These are phyloP conservation scores for Claviceps quebecensis DNA, from an alignment of 2,329 filamentous ascomycete species.

Conservation along the genomic window DNA sequence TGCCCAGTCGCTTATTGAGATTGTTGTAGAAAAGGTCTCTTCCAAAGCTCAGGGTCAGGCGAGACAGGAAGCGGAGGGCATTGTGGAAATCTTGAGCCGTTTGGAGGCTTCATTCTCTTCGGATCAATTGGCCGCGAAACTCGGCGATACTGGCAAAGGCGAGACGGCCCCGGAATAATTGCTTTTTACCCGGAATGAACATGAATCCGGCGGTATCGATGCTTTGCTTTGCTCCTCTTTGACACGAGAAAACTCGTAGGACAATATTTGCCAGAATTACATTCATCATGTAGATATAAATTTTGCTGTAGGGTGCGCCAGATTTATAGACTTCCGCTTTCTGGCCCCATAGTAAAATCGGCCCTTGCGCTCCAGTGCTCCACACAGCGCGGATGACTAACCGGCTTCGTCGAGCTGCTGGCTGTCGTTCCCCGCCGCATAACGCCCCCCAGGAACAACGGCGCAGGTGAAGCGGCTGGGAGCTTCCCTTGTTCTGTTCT, in stretches of 20 bases:
- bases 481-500: background rate
- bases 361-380: background rate
- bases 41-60: background rate
- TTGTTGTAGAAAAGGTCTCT: background rate
- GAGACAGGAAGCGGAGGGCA: background rate
- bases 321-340: background rate
- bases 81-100: background rate
- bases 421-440: background rate
- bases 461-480: background rate
- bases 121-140: background rate
- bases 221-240: background rate
- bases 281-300: too few relatives aligned
- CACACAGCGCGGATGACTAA: constrained; percentile 1
- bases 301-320: too few relatives aligned
- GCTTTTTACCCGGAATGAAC: background rate
- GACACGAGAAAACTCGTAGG: background rate
- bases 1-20: background rate
- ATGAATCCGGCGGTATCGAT: too few relatives aligned
- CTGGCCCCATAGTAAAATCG: background rate
- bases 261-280: background rate
- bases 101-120: background rate
- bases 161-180: background rate
- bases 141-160: background rate
- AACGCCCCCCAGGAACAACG: constrained; percentile 3
- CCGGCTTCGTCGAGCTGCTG: background rate